Conservation (phyloP, 108 stramenopile genomes). For the Cyclotella cryptica region DNA sequence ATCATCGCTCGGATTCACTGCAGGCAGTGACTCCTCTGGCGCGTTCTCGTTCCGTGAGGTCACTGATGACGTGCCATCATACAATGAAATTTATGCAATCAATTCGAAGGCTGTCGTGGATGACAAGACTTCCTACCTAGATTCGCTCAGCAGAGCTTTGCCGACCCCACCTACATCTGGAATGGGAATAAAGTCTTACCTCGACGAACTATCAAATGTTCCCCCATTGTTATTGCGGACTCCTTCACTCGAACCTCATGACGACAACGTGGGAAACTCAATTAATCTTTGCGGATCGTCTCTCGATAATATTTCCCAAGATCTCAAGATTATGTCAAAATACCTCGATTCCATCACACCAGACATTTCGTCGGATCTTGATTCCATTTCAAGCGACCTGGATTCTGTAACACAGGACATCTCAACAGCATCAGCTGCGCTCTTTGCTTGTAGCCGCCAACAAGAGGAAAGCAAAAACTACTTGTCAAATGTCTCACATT, state of each 20-base stretch:
- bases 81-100: background rate
- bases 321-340: background rate
- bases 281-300: background rate
- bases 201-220: background rate
- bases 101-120: background rate
- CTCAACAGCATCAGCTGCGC: slow-evolving; percentile 1
- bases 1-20: background rate
- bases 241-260: background rate
- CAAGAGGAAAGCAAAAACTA: background rate
- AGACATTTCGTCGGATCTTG: slow-evolving; percentile 3
- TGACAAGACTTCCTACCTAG: background rate
- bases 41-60: background rate
- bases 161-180: background rate
- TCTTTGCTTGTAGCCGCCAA: background rate
- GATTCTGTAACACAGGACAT: slow-evolving; percentile 6
- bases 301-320: slow-evolving; percentile 7
- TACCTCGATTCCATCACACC: background rate
- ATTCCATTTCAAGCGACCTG: background rate
- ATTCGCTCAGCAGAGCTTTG: background rate
- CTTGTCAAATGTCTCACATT: background rate
- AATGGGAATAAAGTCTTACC: background rate
- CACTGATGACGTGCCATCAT: background rate
- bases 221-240: no score
- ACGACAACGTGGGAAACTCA: background rate
- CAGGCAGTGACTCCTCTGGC: background rate